Base-by-base conservation (phyloP, 192 early-diverging fungal genomes). In the Cladochytrium replicatum region DNA sequence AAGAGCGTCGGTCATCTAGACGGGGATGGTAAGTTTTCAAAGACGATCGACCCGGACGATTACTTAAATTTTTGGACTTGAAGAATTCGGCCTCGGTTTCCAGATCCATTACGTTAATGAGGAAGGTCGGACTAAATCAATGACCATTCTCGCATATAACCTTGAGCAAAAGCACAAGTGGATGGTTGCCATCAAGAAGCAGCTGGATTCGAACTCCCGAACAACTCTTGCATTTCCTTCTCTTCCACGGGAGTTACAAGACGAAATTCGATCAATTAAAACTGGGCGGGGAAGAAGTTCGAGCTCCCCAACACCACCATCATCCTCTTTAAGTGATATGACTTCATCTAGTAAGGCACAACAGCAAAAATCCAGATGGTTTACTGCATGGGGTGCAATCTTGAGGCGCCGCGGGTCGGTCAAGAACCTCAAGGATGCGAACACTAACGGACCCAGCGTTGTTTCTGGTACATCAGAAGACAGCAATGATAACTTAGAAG, bases 121-220 rank as follows among this genome's bases (percentile, higher is more conserved):
- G 9, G 61, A 64, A 2, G 30, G 43, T 39, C 31, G 48, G 34
- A 19, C 29, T 13, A 57, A 32, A 41, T 46, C 41, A 1, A 29
- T 64, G 2, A 37, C 52, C 5, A 49, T 60, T n/a, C 57, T 45
- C 8, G 61, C 61, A 4, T 64, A 54, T 24, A 64, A 64, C 29
- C 43, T 47, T 6, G 50, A 61, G 7, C 61, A 64, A 29, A 52
- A 41, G 39, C 50, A 54, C 34, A 13, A 17, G 13, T 37, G 34
- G 34, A 37, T 37, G 34, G 34, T 37, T 13, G 17, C 13, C 17
- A 37, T 37, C 34, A 17, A 37, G 17, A 13, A 17, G 34, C 34
- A 37, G 13, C 17, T 37, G 34, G 34, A 37, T 13, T 13, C 13
- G 34, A 37, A 37, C 34, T 13, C 34, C 17, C 13, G 34, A 37